Conservation (phyloP, 2,329 filamentous ascomycete genomes). For the Diaporthe australafricana region DNA sequence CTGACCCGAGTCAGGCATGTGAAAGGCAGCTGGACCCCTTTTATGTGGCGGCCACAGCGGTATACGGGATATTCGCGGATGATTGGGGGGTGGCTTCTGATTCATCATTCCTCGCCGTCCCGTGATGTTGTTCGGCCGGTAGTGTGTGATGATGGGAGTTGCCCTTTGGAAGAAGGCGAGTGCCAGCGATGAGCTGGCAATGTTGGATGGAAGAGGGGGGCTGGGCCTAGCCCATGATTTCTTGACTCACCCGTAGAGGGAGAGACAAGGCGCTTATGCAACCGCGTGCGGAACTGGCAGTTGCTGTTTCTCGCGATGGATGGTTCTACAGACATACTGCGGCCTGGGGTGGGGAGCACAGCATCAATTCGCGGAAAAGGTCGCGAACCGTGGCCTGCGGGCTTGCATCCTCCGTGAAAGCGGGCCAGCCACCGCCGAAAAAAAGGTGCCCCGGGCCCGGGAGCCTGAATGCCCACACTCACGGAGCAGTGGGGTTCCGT, state of each 20-base stretch:
- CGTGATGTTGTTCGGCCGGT: neutral
- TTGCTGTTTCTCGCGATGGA: neutral
- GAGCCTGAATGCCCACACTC: neutral
- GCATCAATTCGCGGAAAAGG: conserved; percentile 26
- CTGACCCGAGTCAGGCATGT: conserved; percentile 6
- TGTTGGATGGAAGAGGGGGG: neutral
- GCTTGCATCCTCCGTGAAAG: conserved; percentile 21
- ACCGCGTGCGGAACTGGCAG: neutral
- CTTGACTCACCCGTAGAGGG: neutral
- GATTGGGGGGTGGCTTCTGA: conserved; percentile 1
- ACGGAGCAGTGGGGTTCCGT: conserved; percentile 6
- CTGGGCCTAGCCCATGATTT: neutral
- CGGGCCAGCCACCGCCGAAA: conserved; percentile 17
- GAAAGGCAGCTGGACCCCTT: neutral
- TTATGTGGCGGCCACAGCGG: conserved; percentile 10
- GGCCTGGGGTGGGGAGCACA: conserved; percentile 4
- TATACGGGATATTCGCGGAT: neutral
- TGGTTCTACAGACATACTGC: neutral
- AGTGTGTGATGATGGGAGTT: conserved; percentile 11
- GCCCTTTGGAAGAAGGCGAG: no score
- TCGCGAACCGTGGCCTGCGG: conserved; percentile 5
- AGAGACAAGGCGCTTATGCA: neutral
- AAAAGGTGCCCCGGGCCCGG: neutral
- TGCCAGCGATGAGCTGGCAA: conserved; percentile 7
- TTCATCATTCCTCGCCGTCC: conserved; percentile 17